phyloP scores from a whole-genome alignment of 2,329 filamentous ascomycete genomes.

The Aspergillus latus region DNA sequence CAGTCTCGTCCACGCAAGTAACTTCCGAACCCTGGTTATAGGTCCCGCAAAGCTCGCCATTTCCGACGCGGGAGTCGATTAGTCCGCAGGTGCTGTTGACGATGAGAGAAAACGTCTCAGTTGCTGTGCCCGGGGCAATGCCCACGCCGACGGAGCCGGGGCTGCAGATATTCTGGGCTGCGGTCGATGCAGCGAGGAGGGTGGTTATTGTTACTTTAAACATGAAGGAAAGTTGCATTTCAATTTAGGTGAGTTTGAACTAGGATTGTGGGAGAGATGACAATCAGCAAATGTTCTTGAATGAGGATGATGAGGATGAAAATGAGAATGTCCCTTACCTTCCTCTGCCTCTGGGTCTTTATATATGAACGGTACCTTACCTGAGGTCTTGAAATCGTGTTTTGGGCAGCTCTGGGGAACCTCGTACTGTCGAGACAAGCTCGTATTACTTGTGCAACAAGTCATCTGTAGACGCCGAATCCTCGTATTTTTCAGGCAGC shows the following conservation, averaged over 20 bases:
- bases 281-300: not conserved
- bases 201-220: not conserved
- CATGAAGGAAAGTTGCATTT: not conserved
- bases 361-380: too few relatives aligned
- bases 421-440: too few relatives aligned
- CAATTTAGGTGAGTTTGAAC: not conserved
- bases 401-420: too few relatives aligned
- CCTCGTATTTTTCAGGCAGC: too few relatives aligned
- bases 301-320: too few relatives aligned
- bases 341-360: too few relatives aligned
- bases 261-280: not conserved
- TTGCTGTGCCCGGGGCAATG: not conserved
- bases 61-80: not conserved
- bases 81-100: not conserved
- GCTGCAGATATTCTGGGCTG: not conserved
- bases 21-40: not conserved
- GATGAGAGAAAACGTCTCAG: not conserved
- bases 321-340: too few relatives aligned
- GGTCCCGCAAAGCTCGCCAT: not conserved
- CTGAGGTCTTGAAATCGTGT: too few relatives aligned
- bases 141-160: not conserved
- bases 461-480: not conserved
- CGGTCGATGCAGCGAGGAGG: not conserved
- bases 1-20: not conserved
- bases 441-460: not conserved